Conservation (phyloP, 2,329 filamentous ascomycete genomes). For the Aspergillus phoenicis region DNA sequence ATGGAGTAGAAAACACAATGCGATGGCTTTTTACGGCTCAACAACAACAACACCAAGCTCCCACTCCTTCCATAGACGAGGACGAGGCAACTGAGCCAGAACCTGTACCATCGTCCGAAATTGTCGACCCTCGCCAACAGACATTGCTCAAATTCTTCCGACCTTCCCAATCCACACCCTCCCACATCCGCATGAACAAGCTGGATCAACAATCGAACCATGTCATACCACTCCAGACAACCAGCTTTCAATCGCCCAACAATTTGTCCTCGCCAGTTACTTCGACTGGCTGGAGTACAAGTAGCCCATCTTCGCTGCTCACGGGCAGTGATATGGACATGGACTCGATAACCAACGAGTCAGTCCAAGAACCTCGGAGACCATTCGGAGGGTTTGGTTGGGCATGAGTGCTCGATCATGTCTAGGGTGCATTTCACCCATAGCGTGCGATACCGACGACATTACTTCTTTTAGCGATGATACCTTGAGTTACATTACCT, state of each 20-base stretch:
- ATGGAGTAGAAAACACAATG: slow-evolving; percentile 43
- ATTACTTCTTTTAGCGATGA: slow-evolving; percentile 1
- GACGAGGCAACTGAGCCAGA: slow-evolving; percentile 32
- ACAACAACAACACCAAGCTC: slow-evolving; percentile 28
- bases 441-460: not conserved
- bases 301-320: slow-evolving; percentile 24
- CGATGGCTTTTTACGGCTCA: slow-evolving; percentile 47
- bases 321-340: slow-evolving; percentile 34
- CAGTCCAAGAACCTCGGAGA: slow-evolving; percentile 23
- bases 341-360: slow-evolving; percentile 30
- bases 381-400: slow-evolving; percentile 36
- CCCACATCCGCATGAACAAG: slow-evolving; percentile 19
- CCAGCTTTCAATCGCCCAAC: slow-evolving; percentile 24
- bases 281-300: slow-evolving; percentile 25
- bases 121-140: slow-evolving; percentile 43
- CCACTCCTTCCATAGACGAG: slow-evolving; percentile 14
- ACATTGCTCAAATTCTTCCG: slow-evolving; percentile 46
- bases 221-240: slow-evolving; percentile 19
- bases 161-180: slow-evolving; percentile 25
- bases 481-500: not conserved
- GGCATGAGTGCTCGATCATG: slow-evolving; percentile 27
- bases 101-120: slow-evolving; percentile 28
- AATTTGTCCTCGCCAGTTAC: slow-evolving; percentile 20
- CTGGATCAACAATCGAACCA: slow-evolving; percentile 23
- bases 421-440: not conserved